These are phyloP conservation scores for Borovskyia barvae DNA, from an alignment of 208 protist genomes.

Conservation along the genomic window DNA sequence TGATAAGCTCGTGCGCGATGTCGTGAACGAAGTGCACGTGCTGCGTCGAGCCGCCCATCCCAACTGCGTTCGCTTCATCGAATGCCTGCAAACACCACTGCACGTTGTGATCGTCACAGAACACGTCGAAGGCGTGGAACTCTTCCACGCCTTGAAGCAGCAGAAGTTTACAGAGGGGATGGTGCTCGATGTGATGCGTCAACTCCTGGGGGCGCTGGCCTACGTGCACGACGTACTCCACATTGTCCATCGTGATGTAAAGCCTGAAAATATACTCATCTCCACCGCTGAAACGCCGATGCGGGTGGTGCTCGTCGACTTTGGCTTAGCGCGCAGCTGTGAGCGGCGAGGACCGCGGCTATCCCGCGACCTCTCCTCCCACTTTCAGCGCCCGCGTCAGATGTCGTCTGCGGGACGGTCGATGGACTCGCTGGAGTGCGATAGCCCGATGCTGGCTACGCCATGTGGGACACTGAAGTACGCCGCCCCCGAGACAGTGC, in stretches of 20 bases:
- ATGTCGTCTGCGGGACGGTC: slow-evolving; percentile 18
- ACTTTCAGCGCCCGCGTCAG: slow-evolving; percentile 6
- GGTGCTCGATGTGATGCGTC: slow-evolving; percentile 59
- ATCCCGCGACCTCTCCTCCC: slow-evolving; percentile 10
- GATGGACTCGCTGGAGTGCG: slow-evolving; percentile 36
- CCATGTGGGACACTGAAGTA: slow-evolving; percentile 88
- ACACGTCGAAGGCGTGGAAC: slow-evolving; percentile 74
- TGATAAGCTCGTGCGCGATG: slow-evolving; percentile 63
- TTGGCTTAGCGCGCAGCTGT: slow-evolving; percentile 63
- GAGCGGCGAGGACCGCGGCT: slow-evolving; percentile 16
- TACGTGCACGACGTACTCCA: slow-evolving; percentile 77
- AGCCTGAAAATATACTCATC: slow-evolving; percentile 87
- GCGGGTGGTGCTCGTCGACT: slow-evolving; percentile 80
- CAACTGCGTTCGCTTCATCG: slow-evolving; percentile 70
- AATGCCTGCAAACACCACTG: slow-evolving; percentile 72
- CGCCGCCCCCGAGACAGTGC: slow-evolving; percentile 81
- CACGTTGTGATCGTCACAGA: slow-evolving; percentile 87
- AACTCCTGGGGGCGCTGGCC: slow-evolving; percentile 69
- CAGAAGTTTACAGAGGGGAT: slow-evolving; percentile 58
- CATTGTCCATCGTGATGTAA: slow-evolving; percentile 88
- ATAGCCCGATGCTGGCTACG: slow-evolving; percentile 80
- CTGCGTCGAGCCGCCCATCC: slow-evolving; percentile 55
- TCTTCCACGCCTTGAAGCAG: slow-evolving; percentile 65
- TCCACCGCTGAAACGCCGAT: slow-evolving; percentile 24
- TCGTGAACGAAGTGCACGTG: slow-evolving; percentile 84